A percentile compares a stretch with the other conserved stretches of the same genome.
These are phyloP conservation scores for Buddleja alternifolia DNA, from an alignment of 257 asterid species.

Conservation along the genomic window DNA sequence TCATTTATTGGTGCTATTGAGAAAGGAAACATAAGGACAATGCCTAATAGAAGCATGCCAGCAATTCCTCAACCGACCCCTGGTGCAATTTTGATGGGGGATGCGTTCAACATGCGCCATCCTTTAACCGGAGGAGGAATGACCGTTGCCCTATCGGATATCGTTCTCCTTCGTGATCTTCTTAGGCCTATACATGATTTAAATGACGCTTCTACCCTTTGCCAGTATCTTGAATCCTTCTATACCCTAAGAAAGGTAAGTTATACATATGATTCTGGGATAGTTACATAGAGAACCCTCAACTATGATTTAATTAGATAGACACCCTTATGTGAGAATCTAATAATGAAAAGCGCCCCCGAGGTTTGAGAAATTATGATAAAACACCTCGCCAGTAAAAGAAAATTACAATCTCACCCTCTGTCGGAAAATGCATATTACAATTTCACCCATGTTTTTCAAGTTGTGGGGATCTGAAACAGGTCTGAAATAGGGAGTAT, in stretches of 20 bases:
- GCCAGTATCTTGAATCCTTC: slow-evolving; percentile 63
- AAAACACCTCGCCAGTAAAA: no score
- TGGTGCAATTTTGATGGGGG: slow-evolving; percentile 68
- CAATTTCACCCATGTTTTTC: no score
- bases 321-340: no score
- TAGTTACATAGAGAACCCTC: no score
- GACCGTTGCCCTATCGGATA: slow-evolving; percentile 68
- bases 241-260: slow-evolving; percentile 66
- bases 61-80: slow-evolving; percentile 66
- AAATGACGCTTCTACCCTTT: slow-evolving; percentile 43
- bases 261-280: not conserved
- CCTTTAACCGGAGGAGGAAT: slow-evolving; percentile 81
- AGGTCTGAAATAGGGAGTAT: no score
- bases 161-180: slow-evolving; percentile 63
- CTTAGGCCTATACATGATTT: slow-evolving; percentile 51
- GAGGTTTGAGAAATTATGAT: no score
- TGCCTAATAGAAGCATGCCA: slow-evolving; percentile 75
- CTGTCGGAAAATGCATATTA: no score
- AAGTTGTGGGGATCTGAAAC: no score
- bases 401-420: no score
- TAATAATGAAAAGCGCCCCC: no score
- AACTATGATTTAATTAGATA: no score
- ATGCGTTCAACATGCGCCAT: slow-evolving; percentile 80
- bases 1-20: slow-evolving; percentile 55
- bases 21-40: slow-evolving; percentile 59